These are phyloP conservation scores for Salix udensis DNA, from an alignment of 345 rosid species.

Conservation along the genomic window DNA sequence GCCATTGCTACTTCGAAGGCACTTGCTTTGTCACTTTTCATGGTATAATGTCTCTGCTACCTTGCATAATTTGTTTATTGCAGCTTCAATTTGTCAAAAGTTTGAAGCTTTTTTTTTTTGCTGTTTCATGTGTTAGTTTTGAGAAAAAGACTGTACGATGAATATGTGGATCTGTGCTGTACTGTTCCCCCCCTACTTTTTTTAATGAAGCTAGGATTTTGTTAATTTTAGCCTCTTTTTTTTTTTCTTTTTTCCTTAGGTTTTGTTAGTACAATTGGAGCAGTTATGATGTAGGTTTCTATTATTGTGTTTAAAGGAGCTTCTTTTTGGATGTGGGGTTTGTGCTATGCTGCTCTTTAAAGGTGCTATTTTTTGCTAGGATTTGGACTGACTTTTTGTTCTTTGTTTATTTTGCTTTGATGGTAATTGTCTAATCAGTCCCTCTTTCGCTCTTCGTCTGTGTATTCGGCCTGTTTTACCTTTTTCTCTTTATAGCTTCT, in stretches of 20 bases:
- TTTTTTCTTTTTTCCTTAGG: not conserved
- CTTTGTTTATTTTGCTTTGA: not conserved
- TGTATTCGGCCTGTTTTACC: not conserved
- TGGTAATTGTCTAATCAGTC: not conserved
- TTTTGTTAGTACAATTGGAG: not conserved
- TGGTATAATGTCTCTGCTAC: constrained; percentile 25
- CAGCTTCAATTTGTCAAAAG: not conserved
- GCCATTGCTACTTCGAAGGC: constrained; percentile 34
- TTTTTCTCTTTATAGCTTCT: not conserved
- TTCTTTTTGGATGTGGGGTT: not conserved
- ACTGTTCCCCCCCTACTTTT: not conserved
- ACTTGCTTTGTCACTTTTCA: constrained; percentile 26
- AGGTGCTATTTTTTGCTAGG: not conserved
- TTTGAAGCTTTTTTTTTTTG: not conserved
- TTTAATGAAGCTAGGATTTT: not conserved
- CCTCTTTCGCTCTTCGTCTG: not conserved
- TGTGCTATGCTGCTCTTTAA: not conserved
- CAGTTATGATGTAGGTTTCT: not conserved
- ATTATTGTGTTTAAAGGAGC: not conserved
- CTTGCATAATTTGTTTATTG: not conserved
- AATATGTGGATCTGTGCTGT: not conserved
- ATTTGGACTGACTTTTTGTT: not conserved
- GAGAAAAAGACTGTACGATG: not conserved
- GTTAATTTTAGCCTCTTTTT: not conserved
- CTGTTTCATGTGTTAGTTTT: not conserved